These are phyloP conservation scores for Allantophomopsis lycopodina DNA, from an alignment of 2,329 filamentous ascomycete genomes.

Conservation along the genomic window DNA sequence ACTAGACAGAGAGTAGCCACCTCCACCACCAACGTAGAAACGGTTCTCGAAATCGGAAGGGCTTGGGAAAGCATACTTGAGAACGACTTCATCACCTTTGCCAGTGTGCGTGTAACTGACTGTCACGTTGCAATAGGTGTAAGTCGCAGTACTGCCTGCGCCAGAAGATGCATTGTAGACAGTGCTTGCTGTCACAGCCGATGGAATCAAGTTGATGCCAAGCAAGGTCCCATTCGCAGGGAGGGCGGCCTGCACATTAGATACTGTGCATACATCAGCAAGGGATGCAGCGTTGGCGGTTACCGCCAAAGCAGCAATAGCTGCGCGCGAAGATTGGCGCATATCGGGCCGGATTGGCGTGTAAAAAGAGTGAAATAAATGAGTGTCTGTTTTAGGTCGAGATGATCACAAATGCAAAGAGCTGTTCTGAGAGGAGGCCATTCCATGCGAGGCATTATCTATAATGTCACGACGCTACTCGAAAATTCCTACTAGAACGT, in stretches of 20 bases:
- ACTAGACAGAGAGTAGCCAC: slow-evolving; percentile 24
- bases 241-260: slow-evolving; percentile 25
- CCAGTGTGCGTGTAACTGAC: slow-evolving; percentile 21
- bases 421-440: too few species aligned
- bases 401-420: too few species aligned
- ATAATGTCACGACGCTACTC: too few species aligned
- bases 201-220: slow-evolving; percentile 26
- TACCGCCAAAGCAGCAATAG: slow-evolving; percentile 9
- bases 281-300: slow-evolving; percentile 21
- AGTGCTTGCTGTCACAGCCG: slow-evolving; percentile 23
- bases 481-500: too few species aligned
- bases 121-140: slow-evolving; percentile 22
- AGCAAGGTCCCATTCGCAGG: slow-evolving; percentile 26
- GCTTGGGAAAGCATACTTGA: slow-evolving; percentile 21
- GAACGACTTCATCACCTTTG: slow-evolving; percentile 17
- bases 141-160: slow-evolving; percentile 10
- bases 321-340: slow-evolving; percentile 3
- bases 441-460: too few species aligned
- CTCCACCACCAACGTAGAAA: slow-evolving; percentile 29
- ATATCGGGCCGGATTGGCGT: slow-evolving; percentile 1
- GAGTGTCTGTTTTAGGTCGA: too few species aligned
- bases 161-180: slow-evolving; percentile 20
- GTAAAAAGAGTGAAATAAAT: slow-evolving; percentile 1
- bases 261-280: slow-evolving; percentile 25
- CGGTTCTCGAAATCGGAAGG: slow-evolving; percentile 26